phyloP scores from a whole-genome alignment of 306 rosid species.

The Dicorynia guianensis region DNA sequence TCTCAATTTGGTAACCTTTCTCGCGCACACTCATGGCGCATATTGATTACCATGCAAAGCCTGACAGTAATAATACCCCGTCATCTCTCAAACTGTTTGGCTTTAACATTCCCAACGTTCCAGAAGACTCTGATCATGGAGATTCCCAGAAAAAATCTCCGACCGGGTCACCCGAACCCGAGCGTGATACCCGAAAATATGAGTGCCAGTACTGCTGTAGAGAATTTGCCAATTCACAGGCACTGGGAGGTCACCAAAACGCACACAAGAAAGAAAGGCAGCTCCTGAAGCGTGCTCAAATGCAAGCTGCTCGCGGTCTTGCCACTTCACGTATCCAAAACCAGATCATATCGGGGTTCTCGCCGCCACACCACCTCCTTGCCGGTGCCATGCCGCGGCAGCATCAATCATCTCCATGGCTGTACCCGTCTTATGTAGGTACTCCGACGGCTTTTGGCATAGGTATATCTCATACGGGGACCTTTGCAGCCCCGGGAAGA shows the following conservation, averaged over 20 bases:
- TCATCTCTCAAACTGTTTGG: conserved; percentile 60
- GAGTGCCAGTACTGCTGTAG: conserved; percentile 64
- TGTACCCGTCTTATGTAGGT: conserved; percentile 14
- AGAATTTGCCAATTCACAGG: conserved; percentile 66
- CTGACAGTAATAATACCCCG: background rate
- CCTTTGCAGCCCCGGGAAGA: conserved; percentile 15
- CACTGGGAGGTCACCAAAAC: conserved; percentile 69
- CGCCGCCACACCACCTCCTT: conserved; percentile 6
- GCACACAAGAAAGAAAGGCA: conserved; percentile 66
- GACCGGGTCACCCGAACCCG: conserved; percentile 32
- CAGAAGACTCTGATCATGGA: conserved; percentile 22
- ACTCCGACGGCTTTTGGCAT: background rate
- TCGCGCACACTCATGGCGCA: conserved; percentile 39
- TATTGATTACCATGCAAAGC: conserved; percentile 36
- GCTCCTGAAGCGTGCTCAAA: conserved; percentile 57
- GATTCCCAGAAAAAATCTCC: conserved; percentile 4
- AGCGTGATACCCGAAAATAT: conserved; percentile 38
- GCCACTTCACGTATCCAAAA: conserved; percentile 43
- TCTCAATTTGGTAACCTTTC: too few relatives aligned
- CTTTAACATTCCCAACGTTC: conserved; percentile 48
- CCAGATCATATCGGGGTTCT: conserved; percentile 37
- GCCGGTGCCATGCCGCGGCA: background rate
- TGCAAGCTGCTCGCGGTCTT: conserved; percentile 53
- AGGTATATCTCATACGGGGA: conserved; percentile 1
- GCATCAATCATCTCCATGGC: conserved; percentile 35